Conservation (phyloP, 352 stramenopile species). For the Globisporangium nunn region DNA sequence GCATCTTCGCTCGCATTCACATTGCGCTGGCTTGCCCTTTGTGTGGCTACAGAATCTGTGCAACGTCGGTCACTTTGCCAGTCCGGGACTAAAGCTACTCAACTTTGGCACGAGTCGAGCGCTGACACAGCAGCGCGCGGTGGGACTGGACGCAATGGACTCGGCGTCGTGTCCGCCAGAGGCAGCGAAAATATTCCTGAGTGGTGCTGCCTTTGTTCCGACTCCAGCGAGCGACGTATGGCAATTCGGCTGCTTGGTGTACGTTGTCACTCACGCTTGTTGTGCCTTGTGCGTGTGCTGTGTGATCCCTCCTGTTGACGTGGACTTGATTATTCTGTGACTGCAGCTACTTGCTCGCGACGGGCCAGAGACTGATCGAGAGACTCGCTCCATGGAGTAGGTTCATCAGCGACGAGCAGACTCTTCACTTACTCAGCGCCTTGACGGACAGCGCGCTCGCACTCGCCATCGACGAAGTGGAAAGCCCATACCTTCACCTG, state of each 20-base stretch:
- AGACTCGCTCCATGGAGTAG: constrained; percentile 41
- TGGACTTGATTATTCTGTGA: not conserved
- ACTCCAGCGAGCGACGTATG: constrained; percentile 55
- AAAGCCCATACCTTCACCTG: constrained; percentile 21
- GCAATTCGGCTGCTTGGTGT: constrained; percentile 75
- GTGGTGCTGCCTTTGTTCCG: constrained; percentile 29
- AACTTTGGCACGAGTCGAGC: constrained; percentile 36
- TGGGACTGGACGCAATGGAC: constrained; percentile 24
- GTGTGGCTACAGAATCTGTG: constrained; percentile 20
- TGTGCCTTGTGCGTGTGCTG: not conserved
- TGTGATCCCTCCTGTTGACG: not conserved
- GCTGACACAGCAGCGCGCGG: constrained; percentile 19
- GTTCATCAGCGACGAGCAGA: constrained; percentile 23
- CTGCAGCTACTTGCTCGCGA: constrained; percentile 44
- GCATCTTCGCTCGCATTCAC: too few relatives aligned
- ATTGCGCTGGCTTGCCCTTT: not conserved
- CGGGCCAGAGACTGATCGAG: constrained; percentile 30
- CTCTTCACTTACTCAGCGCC: constrained; percentile 47
- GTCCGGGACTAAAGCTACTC: constrained; percentile 30
- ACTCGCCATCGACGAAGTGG: constrained; percentile 22
- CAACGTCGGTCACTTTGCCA: constrained; percentile 41
- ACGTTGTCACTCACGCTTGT: constrained; percentile 8
- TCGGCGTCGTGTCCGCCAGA: constrained; percentile 36
- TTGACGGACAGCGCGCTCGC: constrained; percentile 44
- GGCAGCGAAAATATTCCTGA: constrained; percentile 38